Evolutionary conservation across 2,329 filamentous ascomycete genomes (phyloP), one percentile per base, ranked within the genome.

Genomic region (Bretziella fagacearum): DNA sequence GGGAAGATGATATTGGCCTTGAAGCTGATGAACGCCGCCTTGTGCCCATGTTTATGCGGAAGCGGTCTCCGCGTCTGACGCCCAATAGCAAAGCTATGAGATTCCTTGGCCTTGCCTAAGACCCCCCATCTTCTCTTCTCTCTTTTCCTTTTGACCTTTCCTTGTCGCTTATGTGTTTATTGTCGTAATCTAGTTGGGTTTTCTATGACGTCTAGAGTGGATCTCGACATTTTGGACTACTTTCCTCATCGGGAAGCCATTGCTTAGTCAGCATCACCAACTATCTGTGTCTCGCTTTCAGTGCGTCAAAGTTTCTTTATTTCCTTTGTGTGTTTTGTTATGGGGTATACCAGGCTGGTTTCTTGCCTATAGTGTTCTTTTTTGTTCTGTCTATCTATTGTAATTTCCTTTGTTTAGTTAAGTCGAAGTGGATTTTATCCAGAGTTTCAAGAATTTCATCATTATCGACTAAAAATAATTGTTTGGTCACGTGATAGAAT

Each of bases 81-180:
- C 67, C 65, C 48, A 69, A 62, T 43, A 62, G 64, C 6, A 74
- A 74, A 56, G 70, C 70, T 5, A 62, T 73, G 45, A 72, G 70
- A 56, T 72, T 71, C 55, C 60, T 74, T 1, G 70, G 70, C 0
- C 56, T 73, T 37, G 63, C 64, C 8, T 68, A 54, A 54, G 23
- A 22, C 25, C 39, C 22, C 25, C 6, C 29, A 13, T 32, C 7
- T 26, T 40, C 5, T n/a, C 32, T 20, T 48, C 20, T 22, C 13
- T 22, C 32, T 22, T 4, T 10, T 39, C 5, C 23, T 18, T 39
- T 39, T 15, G 8, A 27, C 32, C 40, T 40, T 46, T n/a, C 22
- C 22, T 29, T 49, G 26, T 47, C 11, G 35, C 2, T 17, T 37
- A 18, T 37, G 40, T 43, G 26, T 29, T 3, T 40, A 10, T 50